Conservation (phyloP, 2,329 filamentous ascomycete genomes). For the Drechslera avenae region DNA sequence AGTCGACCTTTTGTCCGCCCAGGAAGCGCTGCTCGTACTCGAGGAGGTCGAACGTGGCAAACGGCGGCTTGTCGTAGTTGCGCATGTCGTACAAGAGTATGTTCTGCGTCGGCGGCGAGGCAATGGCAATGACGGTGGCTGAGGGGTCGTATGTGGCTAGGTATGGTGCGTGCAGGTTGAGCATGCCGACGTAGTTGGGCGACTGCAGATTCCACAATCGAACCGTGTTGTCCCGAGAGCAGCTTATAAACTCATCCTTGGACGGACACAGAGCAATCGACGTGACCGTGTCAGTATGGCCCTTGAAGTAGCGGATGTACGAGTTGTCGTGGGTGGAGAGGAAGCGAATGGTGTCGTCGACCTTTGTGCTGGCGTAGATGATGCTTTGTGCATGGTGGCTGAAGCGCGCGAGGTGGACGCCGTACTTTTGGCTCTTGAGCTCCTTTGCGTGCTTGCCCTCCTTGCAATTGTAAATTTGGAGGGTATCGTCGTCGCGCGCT, state of each 20-base stretch:
- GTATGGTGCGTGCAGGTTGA: slow-evolving; percentile 80
- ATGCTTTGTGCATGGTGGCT: slow-evolving; percentile 91
- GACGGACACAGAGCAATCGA: slow-evolving; percentile 82
- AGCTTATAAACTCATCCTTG: slow-evolving; percentile 89
- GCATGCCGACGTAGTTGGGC: slow-evolving; percentile 76
- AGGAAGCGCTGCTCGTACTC: slow-evolving; percentile 61
- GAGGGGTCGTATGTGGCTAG: slow-evolving; percentile 91
- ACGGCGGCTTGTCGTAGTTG: slow-evolving; percentile 91
- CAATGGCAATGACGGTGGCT: slow-evolving; percentile 88
- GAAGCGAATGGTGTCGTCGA: slow-evolving; percentile 87
- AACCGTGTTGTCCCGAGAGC: slow-evolving; percentile 87
- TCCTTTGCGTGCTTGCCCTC: slow-evolving; percentile 89
- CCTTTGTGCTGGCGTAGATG: slow-evolving; percentile 93
- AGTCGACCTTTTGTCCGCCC: slow-evolving; percentile 63
- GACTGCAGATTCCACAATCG: slow-evolving; percentile 87
- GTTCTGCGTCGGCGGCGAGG: slow-evolving; percentile 76
- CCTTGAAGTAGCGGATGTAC: slow-evolving; percentile 94
- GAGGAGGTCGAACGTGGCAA: slow-evolving; percentile 81
- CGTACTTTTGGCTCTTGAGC: slow-evolving; percentile 94
- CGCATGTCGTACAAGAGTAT: slow-evolving; percentile 91
- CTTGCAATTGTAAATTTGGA: slow-evolving; percentile 92
- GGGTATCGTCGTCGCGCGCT: slow-evolving; percentile 89
- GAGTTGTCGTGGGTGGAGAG: slow-evolving; percentile 93
- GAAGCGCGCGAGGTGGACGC: slow-evolving; percentile 90
- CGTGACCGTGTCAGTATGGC: slow-evolving; percentile 85